Conservation (phyloP, 257 asterid species). For the Lithospermum erythrorhizon region DNA sequence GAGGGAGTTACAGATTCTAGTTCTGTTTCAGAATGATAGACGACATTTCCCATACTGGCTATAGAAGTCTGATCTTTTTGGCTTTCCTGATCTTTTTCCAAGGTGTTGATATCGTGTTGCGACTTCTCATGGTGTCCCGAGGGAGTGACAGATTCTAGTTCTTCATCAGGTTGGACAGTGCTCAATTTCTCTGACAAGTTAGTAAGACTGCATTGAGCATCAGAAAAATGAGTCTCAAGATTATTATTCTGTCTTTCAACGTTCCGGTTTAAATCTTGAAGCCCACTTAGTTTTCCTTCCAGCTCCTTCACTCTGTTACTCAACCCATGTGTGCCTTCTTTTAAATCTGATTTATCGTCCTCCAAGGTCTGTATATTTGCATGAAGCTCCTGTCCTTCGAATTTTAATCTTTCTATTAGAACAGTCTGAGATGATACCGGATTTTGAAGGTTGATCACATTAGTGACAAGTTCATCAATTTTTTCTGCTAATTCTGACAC, state of each 20-base stretch:
- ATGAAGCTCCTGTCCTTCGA: constrained; percentile 57
- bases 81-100: constrained; percentile 6
- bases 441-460: constrained; percentile 61
- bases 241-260: constrained; percentile 45
- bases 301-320: constrained; percentile 38
- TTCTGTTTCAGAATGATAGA: constrained; percentile 16
- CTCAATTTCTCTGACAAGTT: constrained; percentile 48
- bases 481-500: constrained; percentile 73
- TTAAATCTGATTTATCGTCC: constrained; percentile 32
- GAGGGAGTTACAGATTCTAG: constrained; percentile 6
- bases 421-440: constrained; percentile 70
- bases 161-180: constrained; percentile 58
- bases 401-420: constrained; percentile 50
- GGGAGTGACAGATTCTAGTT: constrained; percentile 9
- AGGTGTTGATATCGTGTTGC: background rate
- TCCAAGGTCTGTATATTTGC: constrained; percentile 43
- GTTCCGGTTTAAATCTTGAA: constrained; percentile 41
- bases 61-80: background rate
- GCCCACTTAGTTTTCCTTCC: constrained; percentile 47
- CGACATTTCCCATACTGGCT: background rate
- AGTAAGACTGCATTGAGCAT: constrained; percentile 45
- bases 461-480: constrained; percentile 67
- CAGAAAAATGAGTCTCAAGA: constrained; percentile 40
- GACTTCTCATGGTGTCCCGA: background rate
- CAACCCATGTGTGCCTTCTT: constrained; percentile 23